These are phyloP conservation scores for Fusarium virguliforme DNA, from an alignment of 2,329 filamentous ascomycete species.

Conservation along the genomic window DNA sequence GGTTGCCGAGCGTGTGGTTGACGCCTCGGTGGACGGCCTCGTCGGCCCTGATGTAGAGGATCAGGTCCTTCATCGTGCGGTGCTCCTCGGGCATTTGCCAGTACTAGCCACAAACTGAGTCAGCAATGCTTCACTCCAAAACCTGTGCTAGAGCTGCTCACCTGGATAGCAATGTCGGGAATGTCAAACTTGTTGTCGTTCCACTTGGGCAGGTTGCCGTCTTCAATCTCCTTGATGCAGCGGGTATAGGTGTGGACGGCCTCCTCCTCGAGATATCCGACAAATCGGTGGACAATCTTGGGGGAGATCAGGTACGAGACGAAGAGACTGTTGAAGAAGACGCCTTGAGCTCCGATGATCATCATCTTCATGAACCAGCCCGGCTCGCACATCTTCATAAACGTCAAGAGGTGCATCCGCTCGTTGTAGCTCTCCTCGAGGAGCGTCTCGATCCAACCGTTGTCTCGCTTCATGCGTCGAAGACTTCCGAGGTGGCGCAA, in stretches of 20 bases:
- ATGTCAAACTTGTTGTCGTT: slow-evolving; percentile 77
- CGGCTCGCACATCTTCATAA: slow-evolving; percentile 85
- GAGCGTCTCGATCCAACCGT: slow-evolving; percentile 96
- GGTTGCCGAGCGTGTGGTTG: slow-evolving; percentile 93
- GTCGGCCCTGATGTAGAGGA: slow-evolving; percentile 91
- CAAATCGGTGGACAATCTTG: slow-evolving; percentile 92
- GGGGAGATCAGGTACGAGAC: slow-evolving; percentile 89
- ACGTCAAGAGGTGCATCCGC: slow-evolving; percentile 92
- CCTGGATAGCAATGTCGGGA: slow-evolving; percentile 87
- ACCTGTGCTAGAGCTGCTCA: slow-evolving; percentile 42
- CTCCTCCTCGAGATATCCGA: slow-evolving; percentile 97
- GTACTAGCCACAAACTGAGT: slow-evolving; percentile 67
- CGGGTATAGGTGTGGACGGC: slow-evolving; percentile 96
- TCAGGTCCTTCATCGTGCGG: slow-evolving; percentile 86
- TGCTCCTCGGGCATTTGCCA: slow-evolving; percentile 93
- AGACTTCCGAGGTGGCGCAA: slow-evolving; percentile 89
- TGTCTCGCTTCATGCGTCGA: slow-evolving; percentile 89
- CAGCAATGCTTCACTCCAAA: neutral
- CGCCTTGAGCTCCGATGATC: slow-evolving; percentile 92
- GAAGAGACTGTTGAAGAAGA: slow-evolving; percentile 98
- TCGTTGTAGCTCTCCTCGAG: slow-evolving; percentile 94
- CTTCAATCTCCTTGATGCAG: slow-evolving; percentile 88
- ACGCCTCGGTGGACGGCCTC: slow-evolving; percentile 94
- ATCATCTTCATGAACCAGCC: slow-evolving; percentile 93
- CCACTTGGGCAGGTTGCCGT: slow-evolving; percentile 89